A percentile compares a stretch with the other conserved stretches of the same genome.
These are phyloP conservation scores for Leishmania aethiopica DNA, from an alignment of 208 protist genomes.

Conservation along the genomic window DNA sequence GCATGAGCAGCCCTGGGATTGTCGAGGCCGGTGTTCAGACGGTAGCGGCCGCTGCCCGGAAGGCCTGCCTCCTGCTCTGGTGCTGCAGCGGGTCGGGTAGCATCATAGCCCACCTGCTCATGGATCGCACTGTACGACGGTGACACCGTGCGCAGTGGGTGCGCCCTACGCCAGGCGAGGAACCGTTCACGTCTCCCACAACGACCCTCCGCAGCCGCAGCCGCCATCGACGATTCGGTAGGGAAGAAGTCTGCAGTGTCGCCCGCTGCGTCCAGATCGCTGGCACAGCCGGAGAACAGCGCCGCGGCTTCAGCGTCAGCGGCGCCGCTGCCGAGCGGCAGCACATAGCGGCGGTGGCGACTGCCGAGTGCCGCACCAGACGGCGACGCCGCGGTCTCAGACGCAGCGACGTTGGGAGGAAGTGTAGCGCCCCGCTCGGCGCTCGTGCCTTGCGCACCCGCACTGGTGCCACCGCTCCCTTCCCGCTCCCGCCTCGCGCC, in stretches of 20 bases:
- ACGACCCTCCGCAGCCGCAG: constrained; percentile 15
- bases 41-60: constrained; percentile 34
- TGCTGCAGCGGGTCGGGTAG: neutral
- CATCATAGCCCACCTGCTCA: neutral
- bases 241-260: neutral
- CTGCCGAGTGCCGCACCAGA: neutral
- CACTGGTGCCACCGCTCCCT: neutral
- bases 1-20: constrained; percentile 34
- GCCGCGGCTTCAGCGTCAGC: neutral
- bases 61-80: neutral
- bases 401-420: neutral
- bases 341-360: constrained; percentile 7
- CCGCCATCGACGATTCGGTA: constrained; percentile 1
- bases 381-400: neutral
- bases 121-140: constrained; percentile 6
- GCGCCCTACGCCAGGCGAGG: constrained; percentile 54
- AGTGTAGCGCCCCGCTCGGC: neutral
- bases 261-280: neutral
- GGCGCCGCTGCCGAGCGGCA: neutral
- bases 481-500: neutral
- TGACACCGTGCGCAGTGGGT: constrained; percentile 24
- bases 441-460: neutral
- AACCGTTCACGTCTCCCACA: constrained; percentile 50
- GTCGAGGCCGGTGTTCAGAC: constrained; percentile 79
- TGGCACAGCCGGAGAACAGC: neutral